Base-by-base conservation (phyloP, 306 rosid genomes). In the Castanea sativa region DNA sequence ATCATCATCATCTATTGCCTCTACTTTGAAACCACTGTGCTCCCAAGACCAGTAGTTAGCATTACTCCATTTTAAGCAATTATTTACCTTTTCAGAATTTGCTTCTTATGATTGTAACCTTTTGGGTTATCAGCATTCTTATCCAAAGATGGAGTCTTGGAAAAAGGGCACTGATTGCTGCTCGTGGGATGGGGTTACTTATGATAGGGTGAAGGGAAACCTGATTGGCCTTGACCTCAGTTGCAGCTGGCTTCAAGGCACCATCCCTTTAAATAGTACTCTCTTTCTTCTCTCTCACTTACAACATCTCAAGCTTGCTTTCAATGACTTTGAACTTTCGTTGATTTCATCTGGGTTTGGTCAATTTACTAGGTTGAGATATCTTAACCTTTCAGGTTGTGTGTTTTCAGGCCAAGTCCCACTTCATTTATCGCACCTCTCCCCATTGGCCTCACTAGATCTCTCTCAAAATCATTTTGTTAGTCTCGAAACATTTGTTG, bases 381-480 rank as follows among this genome's bases (percentile, higher is more conserved):
- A 58, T 20, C 25, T 58, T 7, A 58, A 58, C 65, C 27, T 58
- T 20, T 21, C 65, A 4, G 20, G 13, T 20, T 58, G 11, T 19
- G 2, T 2, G 13, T 58, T 58, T 18, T 18, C 2, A 21, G 65
- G 65, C 5, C 65, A 58, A 9, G 65, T 21, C 14, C 65, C 25
- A 58, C 25, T n/a, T 1, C 25, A 3, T 19, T 19, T 21, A 7
- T 58, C 30, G 1, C 65, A 67, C 33, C n/a, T 33, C 10, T 14
- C 71, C 49, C n/a, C 1, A 14, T 32, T 67, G 49, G 23, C 38
- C 1, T 71, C 88, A 68, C 88, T 87, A 32, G 79, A 83, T 56
- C 86, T 68, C 84, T 52, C 71, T 73, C 35, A 79, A 84, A 69
- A 83, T 86, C n/a, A 61, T 75, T 60, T 58, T 80, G 30, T 58